Percentiles rank a stretch among this genome's conserved stretches.
Conservation (phyloP, 2,329 filamentous ascomycete genomes). For the Lasiodiplodia hormozganensis region DNA sequence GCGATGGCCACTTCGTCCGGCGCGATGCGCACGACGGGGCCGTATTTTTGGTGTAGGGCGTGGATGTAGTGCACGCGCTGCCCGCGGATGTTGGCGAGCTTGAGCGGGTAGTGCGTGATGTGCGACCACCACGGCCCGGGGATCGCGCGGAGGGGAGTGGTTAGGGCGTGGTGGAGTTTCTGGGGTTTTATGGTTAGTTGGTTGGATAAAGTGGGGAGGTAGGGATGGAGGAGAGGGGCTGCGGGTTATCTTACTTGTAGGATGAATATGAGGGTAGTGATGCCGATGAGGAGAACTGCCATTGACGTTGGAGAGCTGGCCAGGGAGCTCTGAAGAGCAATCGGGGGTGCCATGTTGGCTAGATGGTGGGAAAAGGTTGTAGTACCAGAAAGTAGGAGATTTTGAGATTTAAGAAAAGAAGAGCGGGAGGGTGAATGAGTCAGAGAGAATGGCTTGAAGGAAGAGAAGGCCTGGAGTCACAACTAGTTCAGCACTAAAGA, state of each 20-base stretch:
- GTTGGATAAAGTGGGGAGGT: fast-evolving
- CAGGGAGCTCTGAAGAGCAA: not conserved
- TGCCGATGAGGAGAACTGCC: not conserved
- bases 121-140: slow-evolving; percentile 44
- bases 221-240: too few relatives aligned
- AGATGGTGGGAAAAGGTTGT: not conserved
- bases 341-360: not conserved
- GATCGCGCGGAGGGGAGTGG: slow-evolving; percentile 39
- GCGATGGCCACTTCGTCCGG: slow-evolving; percentile 25
- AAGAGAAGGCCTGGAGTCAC: not conserved
- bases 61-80: slow-evolving; percentile 50
- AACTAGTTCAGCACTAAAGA: not conserved
- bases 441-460: not conserved
- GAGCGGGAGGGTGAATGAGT: not conserved
- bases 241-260: not conserved
- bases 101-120: slow-evolving; percentile 45
- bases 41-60: slow-evolving; percentile 26
- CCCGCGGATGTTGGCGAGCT: slow-evolving; percentile 47
- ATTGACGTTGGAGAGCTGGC: not conserved
- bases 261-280: slow-evolving; percentile 4
- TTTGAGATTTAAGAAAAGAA: not conserved
- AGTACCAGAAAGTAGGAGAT: not conserved
- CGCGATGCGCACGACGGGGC: slow-evolving; percentile 26
- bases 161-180: slow-evolving; percentile 32
- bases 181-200: not conserved